Evolutionary conservation across 768 basidiomycete species (phyloP).

Genomic region (Omphalotus guepiniiformis): DNA sequence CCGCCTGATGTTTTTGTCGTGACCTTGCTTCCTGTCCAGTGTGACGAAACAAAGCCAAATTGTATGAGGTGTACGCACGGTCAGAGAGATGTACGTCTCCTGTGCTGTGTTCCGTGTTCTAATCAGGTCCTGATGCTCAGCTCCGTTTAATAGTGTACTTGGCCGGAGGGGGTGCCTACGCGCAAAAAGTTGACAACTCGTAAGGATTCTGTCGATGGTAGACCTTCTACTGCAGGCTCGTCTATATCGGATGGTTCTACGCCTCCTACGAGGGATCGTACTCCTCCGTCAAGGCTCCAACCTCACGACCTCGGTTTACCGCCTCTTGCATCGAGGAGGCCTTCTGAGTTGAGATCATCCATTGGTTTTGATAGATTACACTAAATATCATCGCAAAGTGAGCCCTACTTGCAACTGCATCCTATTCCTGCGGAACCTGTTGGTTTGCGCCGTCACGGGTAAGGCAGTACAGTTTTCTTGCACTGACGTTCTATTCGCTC

Average conservation of each 20-base stretch:
- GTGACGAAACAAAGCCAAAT: constrained; percentile 86
- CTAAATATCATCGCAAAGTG: constrained; percentile 29
- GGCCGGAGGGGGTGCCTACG: constrained; percentile 75
- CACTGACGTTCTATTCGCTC: too few relatives aligned
- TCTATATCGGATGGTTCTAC: constrained; percentile 73
- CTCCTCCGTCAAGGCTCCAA: constrained; percentile 49
- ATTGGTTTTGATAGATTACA: constrained; percentile 8
- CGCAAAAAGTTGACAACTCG: constrained; percentile 60
- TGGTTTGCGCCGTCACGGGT: constrained; percentile 4
- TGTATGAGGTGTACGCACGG: constrained; percentile 86
- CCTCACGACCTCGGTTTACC: constrained; percentile 28
- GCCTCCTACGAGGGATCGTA: constrained; percentile 63
- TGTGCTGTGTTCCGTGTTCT: not conserved
- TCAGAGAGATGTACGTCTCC: constrained; percentile 65
- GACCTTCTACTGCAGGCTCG: constrained; percentile 74
- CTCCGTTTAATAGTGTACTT: constrained; percentile 56
- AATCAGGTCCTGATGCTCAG: not conserved
- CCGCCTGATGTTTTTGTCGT: too few relatives aligned
- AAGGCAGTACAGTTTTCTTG: not conserved
- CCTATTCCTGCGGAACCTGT: constrained; percentile 37
- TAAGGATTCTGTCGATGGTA: constrained; percentile 56
- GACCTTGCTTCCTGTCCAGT: constrained; percentile 54
- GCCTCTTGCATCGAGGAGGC: constrained; percentile 32
- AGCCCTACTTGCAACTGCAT: constrained; percentile 41
- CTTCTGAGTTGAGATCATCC: constrained; percentile 1